Conservation (phyloP, 2,329 filamentous ascomycete species). For the Penicillium sp. region DNA sequence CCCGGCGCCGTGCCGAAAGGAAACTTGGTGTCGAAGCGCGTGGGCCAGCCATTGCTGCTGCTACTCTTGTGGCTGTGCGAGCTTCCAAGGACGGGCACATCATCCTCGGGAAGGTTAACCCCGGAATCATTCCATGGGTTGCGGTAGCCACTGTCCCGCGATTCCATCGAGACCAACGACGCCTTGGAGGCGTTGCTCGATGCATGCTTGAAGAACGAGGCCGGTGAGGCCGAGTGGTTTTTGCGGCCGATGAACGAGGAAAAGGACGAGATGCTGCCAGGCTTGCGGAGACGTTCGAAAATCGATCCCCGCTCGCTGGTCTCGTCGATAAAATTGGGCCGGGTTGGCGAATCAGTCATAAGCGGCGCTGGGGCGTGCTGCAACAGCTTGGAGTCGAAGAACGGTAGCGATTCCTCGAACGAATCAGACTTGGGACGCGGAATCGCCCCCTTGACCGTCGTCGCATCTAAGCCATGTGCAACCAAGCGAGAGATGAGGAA, state of each 20-base stretch:
- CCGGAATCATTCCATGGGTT: conserved; percentile 98
- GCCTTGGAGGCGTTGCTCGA: conserved; percentile 88
- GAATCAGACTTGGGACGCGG: conserved; percentile 98
- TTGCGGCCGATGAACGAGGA: conserved; percentile 96
- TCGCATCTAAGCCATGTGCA: conserved; percentile 79
- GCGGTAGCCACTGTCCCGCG: conserved; percentile 86
- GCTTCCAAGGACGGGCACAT: conserved; percentile 50
- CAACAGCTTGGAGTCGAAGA: conserved; percentile 93
- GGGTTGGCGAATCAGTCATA: conserved; percentile 81
- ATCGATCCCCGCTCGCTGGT: conserved; percentile 73
- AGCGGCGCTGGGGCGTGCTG: conserved; percentile 81
- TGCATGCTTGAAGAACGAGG: conserved; percentile 85
- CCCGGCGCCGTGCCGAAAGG: conserved; percentile 60
- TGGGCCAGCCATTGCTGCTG: conserved; percentile 51
- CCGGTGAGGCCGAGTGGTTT: conserved; percentile 82
- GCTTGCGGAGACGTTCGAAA: conserved; percentile 89
- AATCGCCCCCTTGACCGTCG: conserved; percentile 85
- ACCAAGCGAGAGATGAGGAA: conserved; percentile 83
- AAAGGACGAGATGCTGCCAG: conserved; percentile 87
- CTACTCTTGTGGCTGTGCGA: conserved; percentile 60
- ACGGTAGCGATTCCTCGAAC: conserved; percentile 93
- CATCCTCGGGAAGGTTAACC: conserved; percentile 87
- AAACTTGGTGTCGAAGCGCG: conserved; percentile 58
- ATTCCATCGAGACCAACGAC: conserved; percentile 92
- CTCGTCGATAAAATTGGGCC: conserved; percentile 75